Evolutionary conservation across 768 basidiomycete species (phyloP), one percentile per base, ranked within the genome.

Genomic region (Amanita muscaria): DNA sequence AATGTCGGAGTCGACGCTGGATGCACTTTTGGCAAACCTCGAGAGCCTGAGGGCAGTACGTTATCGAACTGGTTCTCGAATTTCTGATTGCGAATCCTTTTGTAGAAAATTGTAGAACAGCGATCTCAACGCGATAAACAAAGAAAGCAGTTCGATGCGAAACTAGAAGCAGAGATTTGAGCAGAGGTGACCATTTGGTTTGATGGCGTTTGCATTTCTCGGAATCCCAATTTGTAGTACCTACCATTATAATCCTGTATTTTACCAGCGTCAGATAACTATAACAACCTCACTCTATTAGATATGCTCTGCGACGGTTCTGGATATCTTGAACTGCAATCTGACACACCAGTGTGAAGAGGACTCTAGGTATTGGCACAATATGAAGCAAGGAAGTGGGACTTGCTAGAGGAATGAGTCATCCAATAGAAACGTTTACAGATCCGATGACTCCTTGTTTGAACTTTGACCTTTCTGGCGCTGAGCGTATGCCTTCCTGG

Each of bases 1-100:
- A 40, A 56, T 84, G 47, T 83, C 83, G 2, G 84, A 86, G 56
- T 68, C 72, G 12, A 79, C 82, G 0, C 71, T 87, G 14, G 81
- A 83, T 35, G 69, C 72, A 16, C 69, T 84, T 33, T 58, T 83
- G 40, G 56, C 60, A 18, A 74, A 71, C 1, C 70, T 81, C 37
- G 74, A 83, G 53, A 62, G 69, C 24, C 62, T 86, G 44, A 84
- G 80, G 62, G 63, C 63, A 12, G 82, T 83, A 49, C 68, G 8
- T 47, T 31, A 5, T 1, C 54, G 60, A 5, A 51, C 46, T 14
- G 53, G 61, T 40, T 51, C 54, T 27, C 61, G 57, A 4, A 31
- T 27, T 5, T 5, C 9, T 56, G 59, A 50, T 59, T 57, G 21
- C 58, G 60, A 23, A 54, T 51, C 39, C 47, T 56, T 21, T 10